Percentiles rank a stretch among this genome's conserved stretches.
These are phyloP conservation scores for Schizosaccharomyces japonicus DNA, from an alignment of 805 yeast genomes.

Conservation along the genomic window DNA sequence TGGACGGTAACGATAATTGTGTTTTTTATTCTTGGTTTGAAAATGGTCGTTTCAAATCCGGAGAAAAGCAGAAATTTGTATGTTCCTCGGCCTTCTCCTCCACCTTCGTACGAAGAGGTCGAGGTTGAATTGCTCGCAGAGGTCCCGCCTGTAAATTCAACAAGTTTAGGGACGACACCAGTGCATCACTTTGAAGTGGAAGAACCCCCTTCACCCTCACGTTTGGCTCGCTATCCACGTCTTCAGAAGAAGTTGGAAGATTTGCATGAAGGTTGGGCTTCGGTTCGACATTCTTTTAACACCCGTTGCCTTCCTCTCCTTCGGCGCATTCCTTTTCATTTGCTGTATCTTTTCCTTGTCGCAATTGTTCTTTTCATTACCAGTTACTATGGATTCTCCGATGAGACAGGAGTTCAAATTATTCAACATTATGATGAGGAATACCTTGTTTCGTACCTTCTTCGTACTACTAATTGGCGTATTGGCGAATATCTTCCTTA, in stretches of 20 bases:
- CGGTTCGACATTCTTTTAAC: background rate
- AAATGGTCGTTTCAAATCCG: background rate
- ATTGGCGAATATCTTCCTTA: background rate
- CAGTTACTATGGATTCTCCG: background rate
- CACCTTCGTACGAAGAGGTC: background rate
- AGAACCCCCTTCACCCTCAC: background rate
- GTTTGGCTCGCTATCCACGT: background rate
- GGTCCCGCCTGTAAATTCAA: no score
- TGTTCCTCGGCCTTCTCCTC: background rate
- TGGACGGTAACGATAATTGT: no score
- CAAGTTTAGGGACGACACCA: background rate
- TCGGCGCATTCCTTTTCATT: background rate
- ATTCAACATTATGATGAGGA: background rate
- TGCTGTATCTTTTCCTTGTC: background rate
- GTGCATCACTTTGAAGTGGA: background rate
- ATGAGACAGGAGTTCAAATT: background rate
- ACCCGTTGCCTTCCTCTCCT: background rate
- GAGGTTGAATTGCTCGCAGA: no score
- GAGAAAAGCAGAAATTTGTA: background rate
- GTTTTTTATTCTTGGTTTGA: no score
- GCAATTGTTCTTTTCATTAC: background rate
- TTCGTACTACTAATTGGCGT: background rate
- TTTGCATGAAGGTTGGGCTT: constrained; percentile 1
- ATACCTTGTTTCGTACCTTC: background rate
- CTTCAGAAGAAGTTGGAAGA: background rate